Evolutionary conservation across 768 basidiomycete species (phyloP), one percentile per base, ranked within the genome.

Genomic region (Mycena capillaripes): DNA sequence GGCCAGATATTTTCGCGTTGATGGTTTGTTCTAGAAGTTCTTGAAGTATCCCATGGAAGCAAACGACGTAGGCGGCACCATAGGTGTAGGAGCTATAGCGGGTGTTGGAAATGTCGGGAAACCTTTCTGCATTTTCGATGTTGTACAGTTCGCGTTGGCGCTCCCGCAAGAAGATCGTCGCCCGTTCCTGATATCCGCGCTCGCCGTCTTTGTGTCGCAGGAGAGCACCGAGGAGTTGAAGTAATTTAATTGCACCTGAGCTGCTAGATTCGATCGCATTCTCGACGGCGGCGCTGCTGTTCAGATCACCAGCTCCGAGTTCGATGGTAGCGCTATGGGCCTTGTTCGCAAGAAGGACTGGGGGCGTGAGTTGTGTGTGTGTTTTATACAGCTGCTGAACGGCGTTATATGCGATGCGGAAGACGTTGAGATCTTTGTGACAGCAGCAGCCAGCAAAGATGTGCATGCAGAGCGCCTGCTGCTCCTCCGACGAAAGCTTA

Each of bases 371-470:
- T 4, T 38, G 11, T 11, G 10, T 10, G 16, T 16, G 11, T 11
- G 38, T 38, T 38, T 38, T 10, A 16, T 38, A 38, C 10, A 38
- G 75, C 12, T 25, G 50, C n/a, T 27, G 50, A 12, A 53, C 27
- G 12, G 25, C 27, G 4, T 10, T 21, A 40, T 70, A 69, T 1
- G 78, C 79, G 17, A 77, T 78, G 34, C 78, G 78, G 23, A 79
- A 67, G 4, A 74, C 68, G 50, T 82, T 82, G 29, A 82, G 59
- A 38, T 82, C 81, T 72, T 81, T 81, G 64, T 82, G 81, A 66
- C 76, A 79, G 50, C 76, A 78, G 57, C 81, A 82, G 10, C 79
- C 78, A 25, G 65, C 78, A 63, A 78, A 77, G 5, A 78, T 56
- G 42, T 81, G 75, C 4, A 78, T 68, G 7, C 38, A 38, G 11